A percentile compares a stretch with the other conserved stretches of the same genome.
Evolutionary conservation across 2,329 filamentous ascomycete genomes (phyloP).

Genomic region (Immersiporthe knoxdaviesiana): DNA sequence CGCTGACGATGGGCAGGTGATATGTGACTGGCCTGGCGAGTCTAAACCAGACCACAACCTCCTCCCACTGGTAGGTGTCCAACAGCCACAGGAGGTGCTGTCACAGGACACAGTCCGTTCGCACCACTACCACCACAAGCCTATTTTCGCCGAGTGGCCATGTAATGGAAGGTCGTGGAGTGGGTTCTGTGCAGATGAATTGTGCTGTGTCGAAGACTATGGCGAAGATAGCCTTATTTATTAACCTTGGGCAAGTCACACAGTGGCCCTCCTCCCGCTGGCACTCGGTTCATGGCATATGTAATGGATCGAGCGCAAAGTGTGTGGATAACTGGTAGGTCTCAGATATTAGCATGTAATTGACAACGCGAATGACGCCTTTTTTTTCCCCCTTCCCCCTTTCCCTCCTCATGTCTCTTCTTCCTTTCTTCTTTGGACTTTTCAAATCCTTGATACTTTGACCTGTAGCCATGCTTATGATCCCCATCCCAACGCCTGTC

Average conservation of each 20-base stretch:
- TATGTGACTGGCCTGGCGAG: not conserved
- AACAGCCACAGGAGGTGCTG: not conserved
- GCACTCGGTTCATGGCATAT: not conserved
- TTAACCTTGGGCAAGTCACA: not conserved
- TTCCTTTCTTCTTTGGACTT: not conserved
- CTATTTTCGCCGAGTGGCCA: not conserved
- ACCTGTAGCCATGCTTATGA: not conserved
- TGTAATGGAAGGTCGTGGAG: not conserved
- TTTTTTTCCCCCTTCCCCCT: too few species aligned
- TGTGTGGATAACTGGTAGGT: not conserved
- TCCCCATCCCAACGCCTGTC: slow-evolving; percentile 23
- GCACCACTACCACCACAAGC: not conserved
- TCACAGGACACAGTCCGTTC: not conserved
- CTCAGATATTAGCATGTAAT: not conserved
- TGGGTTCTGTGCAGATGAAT: not conserved
- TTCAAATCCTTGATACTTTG: not conserved
- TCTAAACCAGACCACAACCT: not conserved
- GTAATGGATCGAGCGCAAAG: not conserved
- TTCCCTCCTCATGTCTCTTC: too few species aligned
- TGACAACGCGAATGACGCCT: not conserved
- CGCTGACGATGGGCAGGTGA: not conserved
- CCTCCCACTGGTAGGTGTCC: not conserved
- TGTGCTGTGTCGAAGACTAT: slow-evolving; percentile 10
- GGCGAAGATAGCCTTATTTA: slow-evolving; percentile 1
- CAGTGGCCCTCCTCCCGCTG: not conserved